Base-by-base conservation (phyloP, 192 early-diverging fungal species). In the Obelidium mucronatum region DNA sequence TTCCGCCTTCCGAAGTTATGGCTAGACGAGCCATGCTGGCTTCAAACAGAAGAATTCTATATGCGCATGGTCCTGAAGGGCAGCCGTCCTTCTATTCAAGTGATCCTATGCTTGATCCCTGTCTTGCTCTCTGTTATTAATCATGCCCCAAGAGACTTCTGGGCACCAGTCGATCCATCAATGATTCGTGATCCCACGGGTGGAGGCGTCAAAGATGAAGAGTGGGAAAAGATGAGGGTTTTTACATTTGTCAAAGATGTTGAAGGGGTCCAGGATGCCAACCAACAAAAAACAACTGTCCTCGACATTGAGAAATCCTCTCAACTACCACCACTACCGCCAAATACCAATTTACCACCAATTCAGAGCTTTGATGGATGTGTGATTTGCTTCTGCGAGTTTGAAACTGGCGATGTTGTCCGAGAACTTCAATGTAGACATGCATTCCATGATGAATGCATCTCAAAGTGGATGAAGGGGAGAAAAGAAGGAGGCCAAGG, bases 391-490 rank as follows among this genome's bases (percentile, higher is more conserved):
- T 40, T 76, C 44, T 26, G 64, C 40, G 74, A 67, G 53, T 67
- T 54, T 39, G 62, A 65, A 36, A 15, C 33, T 17, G 63, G 64
- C 1, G 62, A 76, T 34, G 15, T 64, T 36, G 74, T 76, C 8
- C 36, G 62, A 2, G 40, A 67, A 31, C 54, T 76, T 19, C n/a
- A 26, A 19, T 76, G 74, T 55, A 34, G 64, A 19, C 74, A 76
- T 39, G 44, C 24, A n/a, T 76, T 55, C 64, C 74, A 76, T 55
- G 64, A 64, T 13, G 62, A 56, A 19, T 76, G 74, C 52, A 65
- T 76, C 30, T 40, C 59, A 26, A 17, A 40, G 31, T 76, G 64
- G 61, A 52, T 76, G 51, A 72, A 59, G 37, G 30, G 54, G 11
- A 1, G 34, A 17, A 58, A 59, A 19, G 69, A 72, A 72, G 69